A percentile compares a stretch with the other conserved stretches of the same genome.
Conservation (phyloP, 371 early-diverging fungal species). For the Lichtheimia ramosa region DNA sequence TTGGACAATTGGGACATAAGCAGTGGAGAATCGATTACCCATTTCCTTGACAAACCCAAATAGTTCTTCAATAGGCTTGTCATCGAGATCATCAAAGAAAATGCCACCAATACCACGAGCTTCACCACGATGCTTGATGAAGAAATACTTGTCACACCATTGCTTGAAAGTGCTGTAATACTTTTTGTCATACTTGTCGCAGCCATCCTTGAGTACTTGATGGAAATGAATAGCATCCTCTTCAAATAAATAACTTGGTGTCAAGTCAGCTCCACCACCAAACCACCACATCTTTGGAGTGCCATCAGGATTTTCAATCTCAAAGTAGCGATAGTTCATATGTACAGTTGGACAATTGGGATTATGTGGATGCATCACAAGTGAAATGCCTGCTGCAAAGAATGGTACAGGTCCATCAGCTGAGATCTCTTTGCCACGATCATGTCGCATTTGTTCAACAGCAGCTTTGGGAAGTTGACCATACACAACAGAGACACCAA, state of each 20-base stretch:
- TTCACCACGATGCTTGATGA: conserved; percentile 75
- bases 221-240: conserved; percentile 86
- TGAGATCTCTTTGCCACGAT: conserved; percentile 54
- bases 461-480: conserved; percentile 76
- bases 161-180: conserved; percentile 80
- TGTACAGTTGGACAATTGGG: conserved; percentile 96
- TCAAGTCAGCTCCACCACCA: conserved; percentile 86
- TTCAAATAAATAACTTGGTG: conserved; percentile 76
- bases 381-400: conserved; percentile 90
- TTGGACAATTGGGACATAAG: conserved; percentile 78
- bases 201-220: conserved; percentile 71
- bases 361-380: conserved; percentile 94
- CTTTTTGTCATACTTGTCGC: conserved; percentile 68
- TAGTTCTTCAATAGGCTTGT: conserved; percentile 63
- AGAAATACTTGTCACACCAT: conserved; percentile 87
- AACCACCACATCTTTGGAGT: conserved; percentile 81
- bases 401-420: conserved; percentile 60
- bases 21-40: conserved; percentile 71
- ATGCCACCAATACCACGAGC: conserved; percentile 87
- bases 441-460: conserved; percentile 79
- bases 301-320: conserved; percentile 67
- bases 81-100: conserved; percentile 85
- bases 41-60: conserved; percentile 72
- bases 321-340: conserved; percentile 97
- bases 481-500: conserved; percentile 79